Conservation (phyloP, 192 early-diverging fungal genomes). For the Lunasporangiospora selenospora region DNA sequence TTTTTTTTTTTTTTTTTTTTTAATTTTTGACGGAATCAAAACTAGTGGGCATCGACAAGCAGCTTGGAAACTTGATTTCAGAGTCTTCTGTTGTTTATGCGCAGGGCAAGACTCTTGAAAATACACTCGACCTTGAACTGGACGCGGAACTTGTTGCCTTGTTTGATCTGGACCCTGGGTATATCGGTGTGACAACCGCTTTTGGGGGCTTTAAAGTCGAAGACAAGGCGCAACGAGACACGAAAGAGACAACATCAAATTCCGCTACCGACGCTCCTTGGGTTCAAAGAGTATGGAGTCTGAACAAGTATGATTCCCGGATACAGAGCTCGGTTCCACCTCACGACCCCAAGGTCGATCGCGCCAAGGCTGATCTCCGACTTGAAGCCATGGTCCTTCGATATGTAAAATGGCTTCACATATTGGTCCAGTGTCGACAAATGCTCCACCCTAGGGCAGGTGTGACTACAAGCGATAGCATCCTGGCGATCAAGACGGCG, state of each 20-base stretch:
- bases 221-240: neutral
- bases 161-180: conserved; percentile 29
- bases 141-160: conserved; percentile 6
- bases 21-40: neutral
- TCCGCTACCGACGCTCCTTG: neutral
- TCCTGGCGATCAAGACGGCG: neutral
- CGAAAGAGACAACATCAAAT: neutral
- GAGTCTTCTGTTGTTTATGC: conserved; percentile 36
- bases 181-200: conserved; percentile 4
- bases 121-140: conserved; percentile 27
- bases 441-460: conserved; percentile 16
- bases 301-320: too few species aligned
- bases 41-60: conserved; percentile 40
- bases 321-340: too few species aligned
- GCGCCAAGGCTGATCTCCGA: neutral
- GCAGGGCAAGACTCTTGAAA: conserved; percentile 26
- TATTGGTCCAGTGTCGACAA: conserved; percentile 41
- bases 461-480: neutral
- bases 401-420: conserved; percentile 45
- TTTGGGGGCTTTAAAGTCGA: neutral
- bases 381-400: conserved; percentile 43
- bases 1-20: neutral
- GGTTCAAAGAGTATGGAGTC: neutral
- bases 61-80: conserved; percentile 40
- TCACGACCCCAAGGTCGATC: too few species aligned